A percentile compares a stretch with the other conserved stretches of the same genome.
These are phyloP conservation scores for Rhodotorula paludigena DNA, from an alignment of 768 basidiomycete genomes.

Conservation along the genomic window DNA sequence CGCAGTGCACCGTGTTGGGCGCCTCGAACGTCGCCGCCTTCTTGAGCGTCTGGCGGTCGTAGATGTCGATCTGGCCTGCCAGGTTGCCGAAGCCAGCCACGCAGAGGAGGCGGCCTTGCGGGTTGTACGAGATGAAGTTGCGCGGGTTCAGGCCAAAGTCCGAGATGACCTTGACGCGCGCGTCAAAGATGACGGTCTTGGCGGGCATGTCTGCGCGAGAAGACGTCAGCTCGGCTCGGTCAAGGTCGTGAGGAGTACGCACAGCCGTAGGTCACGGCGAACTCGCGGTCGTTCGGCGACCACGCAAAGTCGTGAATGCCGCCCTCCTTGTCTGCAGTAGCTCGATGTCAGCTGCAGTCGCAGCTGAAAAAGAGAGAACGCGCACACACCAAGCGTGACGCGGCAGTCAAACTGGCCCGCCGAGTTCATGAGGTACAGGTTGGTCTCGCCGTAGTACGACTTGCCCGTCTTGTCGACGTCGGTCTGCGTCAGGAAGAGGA, in stretches of 20 bases:
- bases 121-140: conserved; percentile 92
- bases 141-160: conserved; percentile 85
- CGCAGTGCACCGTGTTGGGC: conserved; percentile 86
- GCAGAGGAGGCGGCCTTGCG: conserved; percentile 78
- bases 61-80: conserved; percentile 85
- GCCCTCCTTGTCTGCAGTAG: conserved; percentile 78
- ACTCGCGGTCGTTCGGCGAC: conserved; percentile 85
- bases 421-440: conserved; percentile 83
- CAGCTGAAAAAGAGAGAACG: not conserved
- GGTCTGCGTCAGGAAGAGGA: conserved; percentile 84
- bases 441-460: conserved; percentile 97
- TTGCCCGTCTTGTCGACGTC: conserved; percentile 96
- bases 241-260: conserved; percentile 45
- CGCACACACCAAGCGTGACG: conserved; percentile 53
- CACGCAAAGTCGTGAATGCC: conserved; percentile 94
- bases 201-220: conserved; percentile 76
- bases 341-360: conserved; percentile 36
- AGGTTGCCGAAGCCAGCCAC: conserved; percentile 96
- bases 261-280: conserved; percentile 95
- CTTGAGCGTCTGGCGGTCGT: conserved; percentile 76
- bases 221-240: not conserved
- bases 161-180: conserved; percentile 76
- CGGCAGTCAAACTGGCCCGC: conserved; percentile 91
- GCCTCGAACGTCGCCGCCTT: conserved; percentile 79
- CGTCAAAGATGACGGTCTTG: conserved; percentile 84